Evolutionary conservation across 768 basidiomycete genomes (phyloP), one percentile per base, ranked within the genome.

Genomic region (Tylopilus rubrobrunneus): DNA sequence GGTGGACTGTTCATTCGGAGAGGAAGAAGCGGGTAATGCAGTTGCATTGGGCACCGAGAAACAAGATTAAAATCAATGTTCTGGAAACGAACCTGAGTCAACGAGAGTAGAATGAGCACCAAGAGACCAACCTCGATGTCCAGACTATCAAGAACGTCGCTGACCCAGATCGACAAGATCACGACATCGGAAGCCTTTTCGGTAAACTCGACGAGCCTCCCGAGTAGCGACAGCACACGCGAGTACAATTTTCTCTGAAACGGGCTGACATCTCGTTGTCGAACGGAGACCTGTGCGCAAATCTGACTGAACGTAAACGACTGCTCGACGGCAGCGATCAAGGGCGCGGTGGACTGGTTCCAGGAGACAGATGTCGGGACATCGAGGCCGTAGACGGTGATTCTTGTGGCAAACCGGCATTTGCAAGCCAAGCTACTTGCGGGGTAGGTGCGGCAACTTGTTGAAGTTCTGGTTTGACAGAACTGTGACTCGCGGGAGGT

Each of bases 401-500:
- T 39, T 71, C 78, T 29, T 85, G 80, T 53, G 83, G 78, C 39
- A 72, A 70, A 51, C 73, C 67, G 12, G 43, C 25, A 21, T 72
- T 72, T 12, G 75, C 69, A 19, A 88, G 59, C 25, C 87, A 83
- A 58, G 81, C 67, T 6, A 85, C 74, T 51, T 80, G 80, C 0
- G 70, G 71, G n/a, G 75, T 74, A 15, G 77, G 71, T 10, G 73
- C 64, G 11, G 74, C 64, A 23, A 76, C 63, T 58, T 76, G 77
- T 5, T 25, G 25, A 15, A 76, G 75, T 58, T 73, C 72, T 31
- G 55, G 49, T 37, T 68, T 74, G 40, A 66, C 67, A 25, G 77
- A 77, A 51, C 63, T 67, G 85, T 75, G n/a, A 92, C 82, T 34
- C 91, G 86, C 45, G 89, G 85, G 27, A 97, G 73, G 8, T 91